phyloP scores from a whole-genome alignment of 345 rosid species.

The Schrenkiella parvula region DNA sequence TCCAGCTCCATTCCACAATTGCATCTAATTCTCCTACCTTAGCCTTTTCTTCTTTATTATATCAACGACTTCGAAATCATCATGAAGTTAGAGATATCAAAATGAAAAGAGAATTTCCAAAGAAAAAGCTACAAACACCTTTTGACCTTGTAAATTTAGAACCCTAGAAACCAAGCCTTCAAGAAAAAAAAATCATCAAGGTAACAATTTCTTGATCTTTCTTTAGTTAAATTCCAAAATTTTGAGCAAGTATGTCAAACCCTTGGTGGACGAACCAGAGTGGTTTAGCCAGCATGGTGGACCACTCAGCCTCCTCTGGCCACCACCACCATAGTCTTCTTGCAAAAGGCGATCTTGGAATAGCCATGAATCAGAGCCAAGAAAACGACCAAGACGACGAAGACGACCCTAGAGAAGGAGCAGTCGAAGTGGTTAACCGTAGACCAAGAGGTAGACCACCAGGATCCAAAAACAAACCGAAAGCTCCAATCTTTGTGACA shows the following conservation, averaged over 20 bases:
- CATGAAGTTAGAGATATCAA: background rate
- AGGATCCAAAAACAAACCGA: constrained; percentile 79
- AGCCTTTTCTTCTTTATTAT: constrained; percentile 10
- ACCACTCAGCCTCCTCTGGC: constrained; percentile 37
- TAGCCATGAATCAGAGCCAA: constrained; percentile 34
- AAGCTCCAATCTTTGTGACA: constrained; percentile 73
- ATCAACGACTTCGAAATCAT: background rate
- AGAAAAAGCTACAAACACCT: constrained; percentile 11
- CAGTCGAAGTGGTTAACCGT: constrained; percentile 59
- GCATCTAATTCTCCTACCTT: constrained; percentile 52
- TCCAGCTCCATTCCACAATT: constrained; percentile 40
- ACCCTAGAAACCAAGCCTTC: constrained; percentile 15
- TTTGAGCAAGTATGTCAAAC: constrained; percentile 48
- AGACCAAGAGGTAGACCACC: constrained; percentile 83
- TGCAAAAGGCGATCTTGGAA: constrained; percentile 44
- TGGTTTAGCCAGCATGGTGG: constrained; percentile 52
- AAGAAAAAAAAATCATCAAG: background rate
- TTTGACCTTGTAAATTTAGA: constrained; percentile 36
- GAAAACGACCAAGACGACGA: constrained; percentile 54
- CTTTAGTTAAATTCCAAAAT: background rate
- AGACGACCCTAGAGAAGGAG: constrained; percentile 68
- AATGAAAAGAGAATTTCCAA: background rate
- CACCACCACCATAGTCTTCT: constrained; percentile 41
- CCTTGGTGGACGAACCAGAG: constrained; percentile 75
- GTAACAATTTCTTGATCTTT: background rate